Base-by-base conservation (phyloP, 306 rosid genomes). In the Rubus parviflorus region DNA sequence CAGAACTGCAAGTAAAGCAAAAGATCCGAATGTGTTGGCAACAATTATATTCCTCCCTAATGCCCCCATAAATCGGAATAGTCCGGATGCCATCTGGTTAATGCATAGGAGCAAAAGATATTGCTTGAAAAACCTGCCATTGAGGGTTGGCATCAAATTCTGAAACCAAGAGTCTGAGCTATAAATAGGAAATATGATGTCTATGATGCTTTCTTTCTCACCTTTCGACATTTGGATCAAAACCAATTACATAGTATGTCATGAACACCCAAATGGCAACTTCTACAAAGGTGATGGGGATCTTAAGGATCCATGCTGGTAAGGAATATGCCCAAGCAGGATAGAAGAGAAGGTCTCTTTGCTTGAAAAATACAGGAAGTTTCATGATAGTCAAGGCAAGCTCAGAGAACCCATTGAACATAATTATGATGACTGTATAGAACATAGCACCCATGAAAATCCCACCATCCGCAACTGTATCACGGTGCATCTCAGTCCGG, bases 361-460 rank as follows among this genome's bases (percentile, higher is more conserved):
- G 88, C 79, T 85, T 85, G 83, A 79, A 85, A 73, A 81, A 85
- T 35, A 85, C 88, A 67, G 88, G 88, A 71, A 85, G 88, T 70
- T 82, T 85, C 64, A 66, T 12, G 57, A 85, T 79, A 54, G 86
- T 82, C 88, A 85, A 41, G 35, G 88, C 49, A 51, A 85, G 72
- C 77, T 85, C 88, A 6, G 88, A 68, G 60, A 85, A 57, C 20
- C 86, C 88, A 49, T 85, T 85, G 57, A 82, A 85, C 83, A 82
- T 77, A 22, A 67, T 38, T 9, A 79, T 79, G 41, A 82, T 25
- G 38, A 79, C 37, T 4, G 81, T 53, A 15, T 9, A 85, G 79
- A 85, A 79, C 81, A 85, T 51, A 51, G 80, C 85, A 53, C 88
- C 88, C 57, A 74, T 46, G 68, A 70, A 85, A 46, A 82, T 12